phyloP scores from a whole-genome alignment of 257 asterid genomes.

The Cynanchum wilfordii region DNA sequence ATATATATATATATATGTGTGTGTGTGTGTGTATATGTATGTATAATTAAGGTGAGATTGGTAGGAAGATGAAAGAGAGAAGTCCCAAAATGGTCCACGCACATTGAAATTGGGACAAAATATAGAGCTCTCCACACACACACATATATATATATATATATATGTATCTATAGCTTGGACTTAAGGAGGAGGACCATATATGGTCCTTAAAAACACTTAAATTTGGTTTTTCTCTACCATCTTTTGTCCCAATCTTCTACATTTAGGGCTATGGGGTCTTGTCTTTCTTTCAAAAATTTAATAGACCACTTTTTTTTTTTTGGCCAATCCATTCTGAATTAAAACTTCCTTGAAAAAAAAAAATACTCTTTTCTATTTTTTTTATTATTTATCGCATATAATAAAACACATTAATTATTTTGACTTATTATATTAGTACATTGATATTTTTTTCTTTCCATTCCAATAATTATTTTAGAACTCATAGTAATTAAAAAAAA shows the following conservation, averaged over 20 bases:
- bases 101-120: background rate
- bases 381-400: no score
- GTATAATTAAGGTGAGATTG: no score
- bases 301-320: conserved; percentile 1
- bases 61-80: background rate
- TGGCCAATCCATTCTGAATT: background rate
- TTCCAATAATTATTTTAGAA: no score
- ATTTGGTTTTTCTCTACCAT: background rate
- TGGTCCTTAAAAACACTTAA: background rate
- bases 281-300: background rate
- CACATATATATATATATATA: no score
- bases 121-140: background rate
- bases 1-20: no score
- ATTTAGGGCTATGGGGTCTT: conserved; percentile 4
- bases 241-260: conserved; percentile 1
- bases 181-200: background rate
- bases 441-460: no score
- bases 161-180: background rate
- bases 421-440: no score
- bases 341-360: no score
- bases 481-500: no score
- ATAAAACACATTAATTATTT: no score
- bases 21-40: no score
- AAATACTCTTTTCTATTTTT: no score
- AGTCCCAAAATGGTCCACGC: conserved; percentile 1